Evolutionary conservation across 305 asterid species (phyloP).

Genomic region (Coffea humblotiana): DNA sequence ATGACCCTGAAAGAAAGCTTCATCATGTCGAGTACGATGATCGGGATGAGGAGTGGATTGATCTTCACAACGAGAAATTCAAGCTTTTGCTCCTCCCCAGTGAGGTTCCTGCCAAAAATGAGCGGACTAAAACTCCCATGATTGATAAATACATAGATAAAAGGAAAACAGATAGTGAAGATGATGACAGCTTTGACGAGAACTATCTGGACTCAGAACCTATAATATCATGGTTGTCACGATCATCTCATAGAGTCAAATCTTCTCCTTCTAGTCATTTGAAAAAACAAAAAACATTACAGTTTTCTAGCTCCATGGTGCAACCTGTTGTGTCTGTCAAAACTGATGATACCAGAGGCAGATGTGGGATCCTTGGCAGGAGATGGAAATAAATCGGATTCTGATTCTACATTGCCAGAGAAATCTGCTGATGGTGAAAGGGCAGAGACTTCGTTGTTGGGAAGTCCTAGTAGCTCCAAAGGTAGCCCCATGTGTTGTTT

Average conservation of each 20-base stretch:
- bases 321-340: slow-evolving; percentile 43
- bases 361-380: slow-evolving; percentile 33
- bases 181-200: slow-evolving; percentile 44
- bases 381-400: slow-evolving; percentile 31
- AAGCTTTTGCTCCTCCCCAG: slow-evolving; percentile 86
- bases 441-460: slow-evolving; percentile 36
- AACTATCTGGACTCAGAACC: slow-evolving; percentile 79
- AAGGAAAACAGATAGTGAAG: slow-evolving; percentile 40
- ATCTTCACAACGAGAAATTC: slow-evolving; percentile 82
- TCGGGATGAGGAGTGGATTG: slow-evolving; percentile 93
- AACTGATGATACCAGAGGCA: slow-evolving; percentile 41
- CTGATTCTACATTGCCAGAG: slow-evolving; percentile 39
- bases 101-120: slow-evolving; percentile 75
- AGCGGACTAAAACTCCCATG: slow-evolving; percentile 36
- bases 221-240: slow-evolving; percentile 88
- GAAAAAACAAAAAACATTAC: slow-evolving; percentile 52
- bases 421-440: slow-evolving; percentile 33
- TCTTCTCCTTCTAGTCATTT: slow-evolving; percentile 49
- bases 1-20: slow-evolving; percentile 70
- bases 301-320: slow-evolving; percentile 36
- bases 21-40: slow-evolving; percentile 93
- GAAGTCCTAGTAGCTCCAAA: slow-evolving; percentile 39
- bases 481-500: slow-evolving; percentile 49
- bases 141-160: slow-evolving; percentile 30
- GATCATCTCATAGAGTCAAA: slow-evolving; percentile 72